Conservation (phyloP, 768 basidiomycete species). For the Leccinum imitatum region DNA sequence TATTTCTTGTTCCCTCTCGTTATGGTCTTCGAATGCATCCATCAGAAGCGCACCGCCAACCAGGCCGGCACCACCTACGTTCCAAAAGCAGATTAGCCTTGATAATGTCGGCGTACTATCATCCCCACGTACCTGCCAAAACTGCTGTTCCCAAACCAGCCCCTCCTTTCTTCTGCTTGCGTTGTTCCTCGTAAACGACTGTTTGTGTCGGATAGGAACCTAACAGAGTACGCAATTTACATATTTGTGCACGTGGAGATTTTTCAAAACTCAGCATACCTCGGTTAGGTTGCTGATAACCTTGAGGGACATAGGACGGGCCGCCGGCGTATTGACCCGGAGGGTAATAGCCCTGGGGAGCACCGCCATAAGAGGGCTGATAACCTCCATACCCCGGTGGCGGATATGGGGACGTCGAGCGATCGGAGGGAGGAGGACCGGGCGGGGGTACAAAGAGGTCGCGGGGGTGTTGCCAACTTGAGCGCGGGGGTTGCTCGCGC, state of each 20-base stretch:
- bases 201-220: conserved; percentile 36
- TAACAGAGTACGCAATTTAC: conserved; percentile 12
- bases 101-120: neutral
- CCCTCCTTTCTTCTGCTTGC: conserved; percentile 41
- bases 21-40: conserved; percentile 47
- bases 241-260: neutral
- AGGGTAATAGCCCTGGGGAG: conserved; percentile 15
- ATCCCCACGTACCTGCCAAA: conserved; percentile 40
- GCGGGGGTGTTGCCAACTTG: conserved; percentile 71
- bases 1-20: conserved; percentile 32
- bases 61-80: conserved; percentile 59
- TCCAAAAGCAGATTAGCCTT: conserved; percentile 6
- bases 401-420: conserved; percentile 33
- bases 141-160: conserved; percentile 50
- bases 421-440: conserved; percentile 48
- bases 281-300: conserved; percentile 10
- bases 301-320: neutral
- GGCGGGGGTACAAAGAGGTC: conserved; percentile 44
- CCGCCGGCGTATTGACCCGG: neutral
- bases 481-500: conserved; percentile 54
- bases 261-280: conserved; percentile 12
- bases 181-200: conserved; percentile 38
- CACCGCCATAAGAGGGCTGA: conserved; percentile 8
- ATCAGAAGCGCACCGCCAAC: conserved; percentile 59
- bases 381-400: conserved; percentile 21